Evolutionary conservation across 257 asterid species (phyloP), one percentile per base, ranked within the genome.

Genomic region (Gentiana dahurica): DNA sequence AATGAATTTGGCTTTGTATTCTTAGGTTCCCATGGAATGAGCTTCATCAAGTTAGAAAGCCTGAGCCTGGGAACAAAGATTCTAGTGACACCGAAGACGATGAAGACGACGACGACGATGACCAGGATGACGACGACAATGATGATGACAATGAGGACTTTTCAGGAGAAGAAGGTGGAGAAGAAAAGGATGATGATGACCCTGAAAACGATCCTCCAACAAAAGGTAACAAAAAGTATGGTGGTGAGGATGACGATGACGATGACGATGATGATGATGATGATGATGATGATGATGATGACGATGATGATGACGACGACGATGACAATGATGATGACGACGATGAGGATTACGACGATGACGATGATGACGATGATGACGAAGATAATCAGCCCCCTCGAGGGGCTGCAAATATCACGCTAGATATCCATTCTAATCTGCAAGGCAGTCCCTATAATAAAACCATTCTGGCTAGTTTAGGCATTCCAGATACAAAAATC

Each of bases 61-160:
- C 24, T 24, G 24, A 24, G 24, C 24, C 77, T 2, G 84, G 80
- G 41, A 79, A 79, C 71, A 62, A 79, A 58, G 95, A 87, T 65
- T 81, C 67, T 34, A 79, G 89, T 13, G 94, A 84, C 46, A 74
- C 86, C 0, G 91, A 87, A 64, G 78, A 87, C 12, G 24, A 24
- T 24, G 24, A 24, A 24, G 24, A 24, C 24, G 24, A 24, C 24
- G 24, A 24, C 24, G 24, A 24, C 24, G 24, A 24, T 24, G 24
- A 24, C 24, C 24, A 24, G 24, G 24, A 24, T 24, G 24, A 24
- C 6, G 90, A 77, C 0, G 95, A 85, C 41, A 94, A 84, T 72
- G 96, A 73, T 8, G 94, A 77, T 1, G 96, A 87, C 8, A 93
- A 80, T 52, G 96, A 85, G 73, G 81, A 84, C 75, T 84, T 92